A percentile compares a stretch with the other conserved stretches of the same genome.
phyloP scores from a whole-genome alignment of 805 yeast species.

The Komagataella kurtzmanii region DNA sequence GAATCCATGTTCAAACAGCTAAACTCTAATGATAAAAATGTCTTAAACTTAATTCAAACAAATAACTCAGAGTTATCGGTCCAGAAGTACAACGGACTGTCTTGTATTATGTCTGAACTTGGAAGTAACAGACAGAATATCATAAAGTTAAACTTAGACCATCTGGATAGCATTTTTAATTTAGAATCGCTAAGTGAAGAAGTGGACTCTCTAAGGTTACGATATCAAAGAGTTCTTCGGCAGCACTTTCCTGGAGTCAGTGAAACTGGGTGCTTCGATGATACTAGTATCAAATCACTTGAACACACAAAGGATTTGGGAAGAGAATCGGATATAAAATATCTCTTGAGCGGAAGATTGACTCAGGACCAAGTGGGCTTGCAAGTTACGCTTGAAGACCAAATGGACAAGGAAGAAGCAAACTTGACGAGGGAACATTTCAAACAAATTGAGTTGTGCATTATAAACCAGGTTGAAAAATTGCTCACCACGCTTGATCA shows the following conservation, averaged over 20 bases:
- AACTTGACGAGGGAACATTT: neutral
- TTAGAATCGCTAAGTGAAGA: neutral
- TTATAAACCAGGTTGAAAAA: neutral
- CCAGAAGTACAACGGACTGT: neutral
- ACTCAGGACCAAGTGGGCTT: neutral
- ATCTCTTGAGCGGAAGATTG: neutral
- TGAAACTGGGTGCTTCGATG: neutral
- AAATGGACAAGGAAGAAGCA: neutral
- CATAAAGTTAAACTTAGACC: neutral
- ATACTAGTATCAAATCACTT: too few species aligned
- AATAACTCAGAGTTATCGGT: neutral
- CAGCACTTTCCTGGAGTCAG: neutral
- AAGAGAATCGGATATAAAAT: neutral
- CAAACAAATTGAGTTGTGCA: neutral
- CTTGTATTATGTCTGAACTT: neutral
- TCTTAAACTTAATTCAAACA: neutral
- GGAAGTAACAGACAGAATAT: neutral
- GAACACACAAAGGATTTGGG: neutral
- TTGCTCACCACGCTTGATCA: neutral
- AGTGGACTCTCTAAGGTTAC: neutral
- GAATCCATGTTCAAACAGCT: neutral
- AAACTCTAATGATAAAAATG: neutral
- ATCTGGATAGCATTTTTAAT: neutral
- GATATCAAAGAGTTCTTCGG: neutral
- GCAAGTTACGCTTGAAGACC: neutral